Evolutionary conservation across 2,329 filamentous ascomycete species (phyloP), one percentile per base, ranked within the genome.

Genomic region (Botrytis byssoidea): DNA sequence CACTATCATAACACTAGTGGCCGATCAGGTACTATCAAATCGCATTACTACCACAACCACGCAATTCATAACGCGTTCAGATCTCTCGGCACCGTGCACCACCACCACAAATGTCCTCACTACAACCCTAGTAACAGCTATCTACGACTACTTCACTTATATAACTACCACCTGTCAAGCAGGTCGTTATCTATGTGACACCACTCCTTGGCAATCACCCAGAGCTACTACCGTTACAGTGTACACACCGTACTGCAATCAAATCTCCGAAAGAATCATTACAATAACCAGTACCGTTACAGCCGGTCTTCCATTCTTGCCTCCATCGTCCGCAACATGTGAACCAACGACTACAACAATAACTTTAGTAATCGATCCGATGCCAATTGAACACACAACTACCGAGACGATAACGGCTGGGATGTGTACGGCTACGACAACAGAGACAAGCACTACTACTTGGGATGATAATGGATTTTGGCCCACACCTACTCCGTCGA

Each of bases 81-180:
- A 46, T 9, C 25, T 57, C 25, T 57, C 48, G 0, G 48, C 48
- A 1, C 5, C 48, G 0, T 68, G 65, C 12, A 68, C 65, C 8
- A 67, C 65, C 0, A 67, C 60, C 9, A 63, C 65, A 67, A 67
- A 51, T 1, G 16, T 67, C 14, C 14, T 55, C 20, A 55, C 46
- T 1, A 68, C 65, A 14, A 68, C 35, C 3, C 25, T n/a, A 29
- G 65, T 68, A 42, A 68, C 65, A 12, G 65, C 65, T 4, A 68
- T 68, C 32, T 68, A 68, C 25, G 65, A 68, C 14, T 68, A 68
- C 9, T 32, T 68, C 35, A 68, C 65, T 2, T 68, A 40, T 0
- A 55, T 35, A 12, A 67, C 32, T 14, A 67, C 65, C 3, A 67
- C 65, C 16, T 67, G 40, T 14, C 46, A 37, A 29, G 22, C 65